phyloP scores from a whole-genome alignment of 179 eudicot species.

The Spinacia oleracea region DNA sequence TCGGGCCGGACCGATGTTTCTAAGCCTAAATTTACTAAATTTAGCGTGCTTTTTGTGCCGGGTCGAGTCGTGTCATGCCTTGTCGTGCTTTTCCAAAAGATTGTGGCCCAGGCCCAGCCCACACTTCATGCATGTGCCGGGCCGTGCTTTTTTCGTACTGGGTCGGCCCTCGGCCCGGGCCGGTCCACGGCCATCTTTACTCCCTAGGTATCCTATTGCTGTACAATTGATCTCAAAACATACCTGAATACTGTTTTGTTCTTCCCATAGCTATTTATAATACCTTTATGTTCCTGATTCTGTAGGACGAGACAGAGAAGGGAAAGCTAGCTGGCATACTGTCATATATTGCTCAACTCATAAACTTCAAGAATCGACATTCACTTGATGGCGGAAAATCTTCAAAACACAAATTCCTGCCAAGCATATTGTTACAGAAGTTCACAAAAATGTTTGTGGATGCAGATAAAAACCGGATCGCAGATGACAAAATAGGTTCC shows the following conservation, averaged over 20 bases:
- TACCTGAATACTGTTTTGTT: background rate
- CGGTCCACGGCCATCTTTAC: too few species aligned
- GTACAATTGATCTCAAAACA: background rate
- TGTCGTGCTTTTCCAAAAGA: too few species aligned
- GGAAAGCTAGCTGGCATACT: slow-evolving; percentile 58
- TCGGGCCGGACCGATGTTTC: too few species aligned
- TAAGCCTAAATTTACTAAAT: too few species aligned
- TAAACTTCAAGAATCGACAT: slow-evolving; percentile 65
- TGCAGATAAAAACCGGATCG: slow-evolving; percentile 42
- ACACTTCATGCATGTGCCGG: too few species aligned
- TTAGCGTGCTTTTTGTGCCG: too few species aligned
- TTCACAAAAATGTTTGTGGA: slow-evolving; percentile 60
- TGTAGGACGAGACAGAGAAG: slow-evolving; percentile 65
- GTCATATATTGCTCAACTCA: slow-evolving; percentile 73
- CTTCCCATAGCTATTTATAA: background rate
- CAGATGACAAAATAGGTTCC: slow-evolving; percentile 60
- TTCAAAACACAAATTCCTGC: slow-evolving; percentile 58
- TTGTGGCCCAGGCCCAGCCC: too few species aligned
- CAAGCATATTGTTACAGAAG: slow-evolving; percentile 62
- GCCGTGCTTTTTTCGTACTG: too few species aligned
- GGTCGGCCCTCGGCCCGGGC: too few species aligned
- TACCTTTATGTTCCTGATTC: background rate
- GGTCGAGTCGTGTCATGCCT: too few species aligned
- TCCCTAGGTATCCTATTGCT: background rate
- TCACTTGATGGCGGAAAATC: slow-evolving; percentile 48